These are phyloP conservation scores for Leonotis leonurus DNA, from an alignment of 257 asterid species.

Conservation along the genomic window DNA sequence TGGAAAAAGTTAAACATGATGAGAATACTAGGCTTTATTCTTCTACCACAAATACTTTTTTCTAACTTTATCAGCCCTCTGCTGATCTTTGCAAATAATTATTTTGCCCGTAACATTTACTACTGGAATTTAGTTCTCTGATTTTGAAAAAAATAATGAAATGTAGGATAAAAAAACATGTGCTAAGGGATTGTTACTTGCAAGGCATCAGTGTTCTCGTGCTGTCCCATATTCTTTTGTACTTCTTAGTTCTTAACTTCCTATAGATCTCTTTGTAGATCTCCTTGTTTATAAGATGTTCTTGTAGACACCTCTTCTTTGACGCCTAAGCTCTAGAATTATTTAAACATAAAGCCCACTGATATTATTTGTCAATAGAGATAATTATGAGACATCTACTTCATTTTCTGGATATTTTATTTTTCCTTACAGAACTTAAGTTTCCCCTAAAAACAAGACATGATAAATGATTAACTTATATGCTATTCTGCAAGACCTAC, in stretches of 20 bases:
- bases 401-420: background rate
- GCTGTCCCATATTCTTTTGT: background rate
- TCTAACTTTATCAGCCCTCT: no score
- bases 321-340: background rate
- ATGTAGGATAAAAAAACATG: no score
- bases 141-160: no score
- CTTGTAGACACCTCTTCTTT: background rate
- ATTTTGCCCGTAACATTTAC: no score
- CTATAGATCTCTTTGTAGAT: background rate
- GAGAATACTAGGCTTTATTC: no score
- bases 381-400: background rate
- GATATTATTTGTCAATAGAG: background rate
- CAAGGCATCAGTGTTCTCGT: background rate
- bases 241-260: background rate
- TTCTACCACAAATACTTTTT: no score
- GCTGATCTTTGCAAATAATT: no score
- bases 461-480: background rate
- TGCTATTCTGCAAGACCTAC: background rate
- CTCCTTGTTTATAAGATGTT: background rate
- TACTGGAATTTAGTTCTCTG: no score
- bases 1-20: background rate
- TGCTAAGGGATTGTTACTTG: no score
- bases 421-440: background rate
- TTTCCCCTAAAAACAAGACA: background rate
- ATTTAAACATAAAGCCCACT: background rate